Percentiles rank a stretch among this genome's conserved stretches.
Conservation (phyloP, 2,329 filamentous ascomycete species). For the Xylariomycetidae sp. region DNA sequence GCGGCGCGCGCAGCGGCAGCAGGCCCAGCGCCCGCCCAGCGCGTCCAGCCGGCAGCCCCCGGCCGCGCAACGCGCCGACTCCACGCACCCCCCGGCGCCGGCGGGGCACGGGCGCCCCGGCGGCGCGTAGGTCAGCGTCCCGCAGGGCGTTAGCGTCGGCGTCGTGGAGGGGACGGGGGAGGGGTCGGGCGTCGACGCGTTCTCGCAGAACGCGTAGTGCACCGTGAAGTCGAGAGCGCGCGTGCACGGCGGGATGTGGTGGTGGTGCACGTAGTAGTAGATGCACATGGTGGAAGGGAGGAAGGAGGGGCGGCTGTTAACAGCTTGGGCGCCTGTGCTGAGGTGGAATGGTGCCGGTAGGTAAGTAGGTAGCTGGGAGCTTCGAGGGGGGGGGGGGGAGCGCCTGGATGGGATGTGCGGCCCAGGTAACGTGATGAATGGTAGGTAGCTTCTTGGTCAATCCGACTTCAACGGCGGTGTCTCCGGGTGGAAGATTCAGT, state of each 20-base stretch:
- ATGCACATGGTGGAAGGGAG: conserved; percentile 43
- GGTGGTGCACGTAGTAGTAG: conserved; percentile 45
- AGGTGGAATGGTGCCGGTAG: too few species aligned
- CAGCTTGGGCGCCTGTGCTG: too few species aligned
- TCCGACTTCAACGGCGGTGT: too few species aligned
- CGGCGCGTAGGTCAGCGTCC: conserved; percentile 23
- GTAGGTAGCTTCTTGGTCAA: too few species aligned
- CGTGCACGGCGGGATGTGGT: conserved; percentile 39
- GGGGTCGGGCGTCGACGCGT: conserved; percentile 26
- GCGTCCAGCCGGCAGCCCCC: conserved; percentile 44
- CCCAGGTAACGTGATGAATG: too few species aligned
- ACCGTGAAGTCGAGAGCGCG: conserved; percentile 34
- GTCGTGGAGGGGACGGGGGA: conserved; percentile 16
- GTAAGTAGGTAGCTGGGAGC: too few species aligned
- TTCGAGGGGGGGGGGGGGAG: too few species aligned
- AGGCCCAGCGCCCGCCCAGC: conserved; percentile 42
- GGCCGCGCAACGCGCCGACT: conserved; percentile 39
- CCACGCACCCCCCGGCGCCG: conserved; percentile 37
- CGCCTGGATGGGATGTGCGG: too few species aligned
- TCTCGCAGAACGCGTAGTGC: conserved; percentile 39
- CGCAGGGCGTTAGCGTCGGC: conserved; percentile 21
- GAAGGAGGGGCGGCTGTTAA: neutral
- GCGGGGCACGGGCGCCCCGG: too few species aligned
- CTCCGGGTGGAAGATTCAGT: too few species aligned
- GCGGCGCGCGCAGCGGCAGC: conserved; percentile 42